Evolutionary conservation across 331 rosid species (phyloP).

Genomic region (Malus hybrid): DNA sequence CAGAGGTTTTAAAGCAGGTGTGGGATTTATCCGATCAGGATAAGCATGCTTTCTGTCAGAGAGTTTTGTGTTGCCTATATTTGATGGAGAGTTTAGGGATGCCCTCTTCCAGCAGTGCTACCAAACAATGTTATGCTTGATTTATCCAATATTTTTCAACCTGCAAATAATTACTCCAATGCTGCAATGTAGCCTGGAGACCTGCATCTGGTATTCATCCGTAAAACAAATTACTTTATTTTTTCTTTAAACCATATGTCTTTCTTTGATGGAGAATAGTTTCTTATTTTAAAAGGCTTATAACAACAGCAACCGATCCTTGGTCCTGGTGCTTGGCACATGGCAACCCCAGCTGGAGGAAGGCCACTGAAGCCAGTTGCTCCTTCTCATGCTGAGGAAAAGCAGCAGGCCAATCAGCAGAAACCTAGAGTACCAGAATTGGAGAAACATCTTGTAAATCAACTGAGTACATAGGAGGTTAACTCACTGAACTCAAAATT

Average conservation of each 20-base stretch:
- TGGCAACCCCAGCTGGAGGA: no score
- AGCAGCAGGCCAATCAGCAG: constrained; percentile 29
- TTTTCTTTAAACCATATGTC: no score
- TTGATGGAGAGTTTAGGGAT: constrained; percentile 94
- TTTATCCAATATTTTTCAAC: neutral
- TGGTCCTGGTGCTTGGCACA: no score
- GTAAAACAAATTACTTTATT: no score
- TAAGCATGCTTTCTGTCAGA: constrained; percentile 95
- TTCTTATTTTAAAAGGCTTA: no score
- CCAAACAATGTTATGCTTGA: constrained; percentile 49
- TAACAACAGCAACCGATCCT: no score
- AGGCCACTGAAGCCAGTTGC: neutral
- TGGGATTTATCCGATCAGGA: constrained; percentile 99
- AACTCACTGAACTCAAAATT: constrained; percentile 59
- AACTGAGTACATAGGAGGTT: constrained; percentile 90
- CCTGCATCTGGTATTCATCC: no score
- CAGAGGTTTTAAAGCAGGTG: constrained; percentile 97
- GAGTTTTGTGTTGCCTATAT: constrained; percentile 66
- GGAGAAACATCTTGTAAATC: constrained; percentile 39
- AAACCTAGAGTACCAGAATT: no score
- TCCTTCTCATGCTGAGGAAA: no score
- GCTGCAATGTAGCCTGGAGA: no score
- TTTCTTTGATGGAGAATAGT: neutral
- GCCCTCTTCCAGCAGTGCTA: constrained; percentile 68
- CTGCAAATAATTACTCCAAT: no score